Evolutionary conservation across 228 moss, liverwort and hornwort genomes (phyloP).

Genomic region (Sphagnum magellanicum): DNA sequence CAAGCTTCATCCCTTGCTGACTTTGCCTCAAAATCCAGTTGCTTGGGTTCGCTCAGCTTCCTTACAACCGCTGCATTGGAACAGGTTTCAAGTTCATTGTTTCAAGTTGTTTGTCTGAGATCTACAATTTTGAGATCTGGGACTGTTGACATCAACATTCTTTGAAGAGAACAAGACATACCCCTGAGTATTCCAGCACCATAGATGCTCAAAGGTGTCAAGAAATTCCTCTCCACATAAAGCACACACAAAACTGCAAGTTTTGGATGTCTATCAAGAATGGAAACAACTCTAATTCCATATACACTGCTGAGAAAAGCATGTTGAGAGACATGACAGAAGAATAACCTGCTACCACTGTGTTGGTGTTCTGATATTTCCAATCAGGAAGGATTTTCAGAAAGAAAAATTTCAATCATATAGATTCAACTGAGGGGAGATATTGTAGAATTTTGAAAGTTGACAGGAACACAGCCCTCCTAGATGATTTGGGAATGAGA

Average conservation of each 20-base stretch:
- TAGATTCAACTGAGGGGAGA: neutral
- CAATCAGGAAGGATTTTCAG: too few species aligned
- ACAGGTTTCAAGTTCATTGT: too few species aligned
- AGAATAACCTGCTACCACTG: too few species aligned
- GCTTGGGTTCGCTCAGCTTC: constrained; percentile 51
- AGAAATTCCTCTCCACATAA: neutral
- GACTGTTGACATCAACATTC: too few species aligned
- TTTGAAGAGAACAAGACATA: too few species aligned
- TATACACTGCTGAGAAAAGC: too few species aligned
- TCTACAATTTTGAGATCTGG: too few species aligned
- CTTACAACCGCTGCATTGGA: constrained; percentile 11
- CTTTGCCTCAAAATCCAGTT: constrained; percentile 97
- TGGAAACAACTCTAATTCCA: neutral
- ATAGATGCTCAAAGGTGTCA: too few species aligned
- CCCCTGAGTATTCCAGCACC: too few species aligned
- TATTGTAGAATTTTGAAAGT: neutral
- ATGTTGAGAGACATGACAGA: too few species aligned
- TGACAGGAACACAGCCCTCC: neutral
- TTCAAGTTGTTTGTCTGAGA: too few species aligned
- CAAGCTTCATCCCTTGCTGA: constrained; percentile 98
- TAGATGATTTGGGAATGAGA: neutral
- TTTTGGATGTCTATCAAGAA: neutral
- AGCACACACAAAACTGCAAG: neutral
- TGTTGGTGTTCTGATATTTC: neutral
- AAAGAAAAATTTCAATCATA: too few species aligned